Percentiles rank a stretch among this genome's conserved stretches.
These are phyloP conservation scores for Alternaria postmessia DNA, from an alignment of 2,329 filamentous ascomycete species.

Conservation along the genomic window DNA sequence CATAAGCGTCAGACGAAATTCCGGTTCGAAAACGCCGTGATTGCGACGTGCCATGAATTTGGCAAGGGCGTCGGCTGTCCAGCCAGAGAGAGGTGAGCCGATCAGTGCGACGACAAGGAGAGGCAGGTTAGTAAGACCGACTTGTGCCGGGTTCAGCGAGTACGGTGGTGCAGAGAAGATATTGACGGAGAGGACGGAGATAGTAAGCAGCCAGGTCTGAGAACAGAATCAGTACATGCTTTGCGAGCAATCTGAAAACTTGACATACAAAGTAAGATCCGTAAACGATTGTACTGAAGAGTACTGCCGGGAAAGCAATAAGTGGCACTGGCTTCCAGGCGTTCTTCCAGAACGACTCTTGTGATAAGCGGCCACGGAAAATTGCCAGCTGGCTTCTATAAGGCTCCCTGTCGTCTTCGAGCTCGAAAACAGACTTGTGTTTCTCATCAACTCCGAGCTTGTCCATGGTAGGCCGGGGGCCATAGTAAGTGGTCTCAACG, in stretches of 20 bases:
- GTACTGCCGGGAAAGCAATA: constrained; percentile 82
- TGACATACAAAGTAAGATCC: constrained; percentile 72
- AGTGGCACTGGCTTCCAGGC: constrained; percentile 73
- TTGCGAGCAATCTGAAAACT: not conserved
- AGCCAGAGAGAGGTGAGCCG: constrained; percentile 77
- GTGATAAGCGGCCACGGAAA: constrained; percentile 40
- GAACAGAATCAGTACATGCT: not conserved
- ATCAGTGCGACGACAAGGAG: constrained; percentile 82
- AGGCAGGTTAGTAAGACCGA: constrained; percentile 78
- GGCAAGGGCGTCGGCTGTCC: constrained; percentile 76
- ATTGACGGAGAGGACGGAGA: constrained; percentile 83
- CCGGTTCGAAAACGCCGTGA: constrained; percentile 85
- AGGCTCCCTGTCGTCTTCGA: constrained; percentile 30
- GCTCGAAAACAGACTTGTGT: constrained; percentile 27
- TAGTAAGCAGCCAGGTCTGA: constrained; percentile 81
- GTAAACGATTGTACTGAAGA: constrained; percentile 83
- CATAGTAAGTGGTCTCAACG: constrained; percentile 54
- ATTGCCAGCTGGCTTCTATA: constrained; percentile 37
- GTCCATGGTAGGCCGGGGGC: constrained; percentile 26
- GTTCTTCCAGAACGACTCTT: constrained; percentile 46
- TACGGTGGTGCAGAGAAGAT: constrained; percentile 83
- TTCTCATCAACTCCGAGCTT: constrained; percentile 36
- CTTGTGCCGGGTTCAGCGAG: constrained; percentile 81
- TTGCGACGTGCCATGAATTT: constrained; percentile 77
- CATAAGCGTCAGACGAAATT: constrained; percentile 69